Percentiles rank a stretch among this genome's conserved stretches.
Evolutionary conservation across 768 basidiomycete genomes (phyloP).

Genomic region (Calocybe indica): DNA sequence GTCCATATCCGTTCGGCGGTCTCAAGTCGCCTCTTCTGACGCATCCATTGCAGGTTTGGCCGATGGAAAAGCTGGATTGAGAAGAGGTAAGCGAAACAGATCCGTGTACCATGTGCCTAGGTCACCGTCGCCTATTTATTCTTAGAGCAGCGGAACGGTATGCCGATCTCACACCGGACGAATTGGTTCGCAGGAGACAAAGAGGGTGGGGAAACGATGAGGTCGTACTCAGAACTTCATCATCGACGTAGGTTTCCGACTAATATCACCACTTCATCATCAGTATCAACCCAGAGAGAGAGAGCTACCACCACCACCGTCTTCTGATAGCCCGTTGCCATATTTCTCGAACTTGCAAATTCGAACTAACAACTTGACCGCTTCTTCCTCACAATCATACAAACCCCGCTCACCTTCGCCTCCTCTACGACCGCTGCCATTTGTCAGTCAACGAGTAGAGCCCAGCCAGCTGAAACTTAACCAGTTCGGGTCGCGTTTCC

Average conservation of each 20-base stretch:
- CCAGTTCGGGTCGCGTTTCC: slow-evolving; percentile 80
- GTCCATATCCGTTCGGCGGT: slow-evolving; percentile 5
- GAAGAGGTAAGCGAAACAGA: slow-evolving; percentile 50
- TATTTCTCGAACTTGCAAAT: slow-evolving; percentile 23
- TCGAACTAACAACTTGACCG: slow-evolving; percentile 35
- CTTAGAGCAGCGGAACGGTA: slow-evolving; percentile 82
- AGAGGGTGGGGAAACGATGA: slow-evolving; percentile 66
- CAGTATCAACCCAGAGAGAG: not conserved
- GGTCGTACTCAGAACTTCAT: slow-evolving; percentile 13
- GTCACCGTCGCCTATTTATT: slow-evolving; percentile 1
- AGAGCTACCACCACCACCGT: too few species aligned
- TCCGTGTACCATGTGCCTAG: not conserved
- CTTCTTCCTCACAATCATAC: slow-evolving; percentile 17
- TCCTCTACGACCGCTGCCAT: slow-evolving; percentile 33
- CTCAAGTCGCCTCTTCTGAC: not conserved
- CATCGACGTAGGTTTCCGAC: not conserved
- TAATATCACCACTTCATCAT: slow-evolving; percentile 6
- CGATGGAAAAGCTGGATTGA: slow-evolving; percentile 87
- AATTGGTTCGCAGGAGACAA: slow-evolving; percentile 46
- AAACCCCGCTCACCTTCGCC: slow-evolving; percentile 19
- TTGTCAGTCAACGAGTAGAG: slow-evolving; percentile 41
- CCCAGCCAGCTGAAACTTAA: slow-evolving; percentile 66
- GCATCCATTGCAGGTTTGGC: slow-evolving; percentile 53
- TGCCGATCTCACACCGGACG: slow-evolving; percentile 54
- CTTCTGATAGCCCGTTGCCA: not conserved